Evolutionary conservation across 2,329 filamentous ascomycete species (phyloP).

Genomic region (Coleophoma crateriformis): DNA sequence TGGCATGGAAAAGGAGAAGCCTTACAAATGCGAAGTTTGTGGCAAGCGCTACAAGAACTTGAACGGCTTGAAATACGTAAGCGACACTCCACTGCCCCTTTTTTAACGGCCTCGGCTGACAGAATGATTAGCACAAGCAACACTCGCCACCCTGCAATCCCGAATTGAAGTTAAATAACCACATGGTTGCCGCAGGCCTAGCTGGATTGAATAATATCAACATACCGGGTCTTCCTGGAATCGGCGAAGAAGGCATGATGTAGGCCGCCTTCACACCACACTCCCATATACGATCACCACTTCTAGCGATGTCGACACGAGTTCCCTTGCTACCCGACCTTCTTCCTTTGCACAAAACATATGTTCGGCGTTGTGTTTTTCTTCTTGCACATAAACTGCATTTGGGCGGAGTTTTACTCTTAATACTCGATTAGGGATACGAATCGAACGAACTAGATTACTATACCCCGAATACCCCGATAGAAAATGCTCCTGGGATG

Average conservation of each 20-base stretch:
- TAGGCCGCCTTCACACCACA: constrained; percentile 1
- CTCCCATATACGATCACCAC: neutral
- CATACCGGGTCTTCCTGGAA: constrained; percentile 43
- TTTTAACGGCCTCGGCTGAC: constrained; percentile 26
- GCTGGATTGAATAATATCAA: constrained; percentile 21
- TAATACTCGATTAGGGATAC: neutral
- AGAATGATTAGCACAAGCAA: constrained; percentile 54
- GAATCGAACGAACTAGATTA: neutral
- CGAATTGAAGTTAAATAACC: constrained; percentile 52
- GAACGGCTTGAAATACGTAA: constrained; percentile 92
- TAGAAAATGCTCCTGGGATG: constrained; percentile 1
- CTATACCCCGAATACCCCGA: constrained; percentile 1
- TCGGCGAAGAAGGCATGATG: constrained; percentile 45
- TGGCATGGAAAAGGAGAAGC: constrained; percentile 99
- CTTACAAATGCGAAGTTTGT: constrained; percentile 93
- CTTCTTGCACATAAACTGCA: neutral
- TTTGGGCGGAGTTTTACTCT: neutral
- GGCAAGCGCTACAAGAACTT: constrained; percentile 99
- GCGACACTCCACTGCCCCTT: constrained; percentile 22
- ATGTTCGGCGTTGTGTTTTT: neutral
- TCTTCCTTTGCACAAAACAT: neutral
- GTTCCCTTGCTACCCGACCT: neutral
- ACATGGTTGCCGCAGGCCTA: constrained; percentile 25
- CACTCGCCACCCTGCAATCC: constrained; percentile 89
- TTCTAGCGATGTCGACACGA: neutral